Base-by-base conservation (phyloP, 768 basidiomycete species). In the Amanita molliuscula region DNA sequence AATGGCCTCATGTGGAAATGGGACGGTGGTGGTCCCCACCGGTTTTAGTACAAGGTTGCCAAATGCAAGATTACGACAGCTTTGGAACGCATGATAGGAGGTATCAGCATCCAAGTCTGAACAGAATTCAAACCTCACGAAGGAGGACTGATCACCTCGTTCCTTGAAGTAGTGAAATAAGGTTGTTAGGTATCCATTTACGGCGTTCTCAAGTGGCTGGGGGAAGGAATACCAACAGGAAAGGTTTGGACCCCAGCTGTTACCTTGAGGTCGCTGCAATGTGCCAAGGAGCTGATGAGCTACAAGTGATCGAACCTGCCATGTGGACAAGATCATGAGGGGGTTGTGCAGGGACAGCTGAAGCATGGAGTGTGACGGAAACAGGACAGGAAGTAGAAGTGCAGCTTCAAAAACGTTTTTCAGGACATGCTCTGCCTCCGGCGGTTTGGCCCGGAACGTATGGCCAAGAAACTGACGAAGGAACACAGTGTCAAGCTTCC, bases 271-370 rank as follows among this genome's bases (percentile, higher is more conserved):
- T 4, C 55, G 59, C 8, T 44, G 51, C 18, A 65, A 53, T 13
- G 61, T 69, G 16, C 63, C 64, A 7, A 66, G 54, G 45, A 65
- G 46, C 48, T 65, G 66, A 48, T 65, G 66, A 25, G 65, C 53
- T 10, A 67, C 51, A 4, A 67, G 55, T 29, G 53, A 62, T 47
- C 53, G 56, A 42, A 63, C 54, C 44, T 67, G 61, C 15, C 40
- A 28, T 5, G 49, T 42, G 26, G 56, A 56, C 9, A 65, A 49
- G 8, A 52, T 46, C 31, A 59, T 26, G 11, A 48, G 33, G 7
- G 53, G 56, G 37, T 58, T 53, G 26, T 51, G 44, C 31, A 45
- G 34, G 43, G 53, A 51, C 26, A 64, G 54, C 52, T 61, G 56
- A 21, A 44, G 55, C 9, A 66, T 54, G 8, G 34, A 53, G 40